Percentiles rank a stretch among this genome's conserved stretches.
phyloP scores from a whole-genome alignment of 345 rosid genomes.

The Lagerstroemia speciosa region DNA sequence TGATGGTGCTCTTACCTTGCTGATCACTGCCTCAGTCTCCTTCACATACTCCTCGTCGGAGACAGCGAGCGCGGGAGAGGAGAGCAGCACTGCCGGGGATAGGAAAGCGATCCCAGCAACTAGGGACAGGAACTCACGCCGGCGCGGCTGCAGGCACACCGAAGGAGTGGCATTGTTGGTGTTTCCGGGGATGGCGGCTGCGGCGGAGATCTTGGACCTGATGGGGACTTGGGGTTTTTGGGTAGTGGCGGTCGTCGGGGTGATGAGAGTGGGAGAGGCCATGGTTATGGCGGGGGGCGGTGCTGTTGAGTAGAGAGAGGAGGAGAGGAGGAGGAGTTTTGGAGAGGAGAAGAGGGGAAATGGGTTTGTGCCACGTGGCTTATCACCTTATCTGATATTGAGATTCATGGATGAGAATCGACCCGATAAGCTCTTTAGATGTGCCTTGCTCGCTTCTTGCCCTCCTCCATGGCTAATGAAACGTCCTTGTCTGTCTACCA shows the following conservation, averaged over 20 bases:
- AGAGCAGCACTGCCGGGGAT: slow-evolving; percentile 13
- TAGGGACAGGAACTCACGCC: slow-evolving; percentile 52
- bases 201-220: slow-evolving; percentile 18
- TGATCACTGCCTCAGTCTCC: slow-evolving; percentile 66
- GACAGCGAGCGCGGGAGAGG: slow-evolving; percentile 39
- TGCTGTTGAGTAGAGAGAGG: background rate
- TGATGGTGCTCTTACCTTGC: slow-evolving; percentile 58
- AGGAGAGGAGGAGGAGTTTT: background rate
- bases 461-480: no score
- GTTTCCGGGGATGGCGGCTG: slow-evolving; percentile 15
- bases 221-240: slow-evolving; percentile 20
- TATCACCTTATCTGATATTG: slow-evolving; percentile 71
- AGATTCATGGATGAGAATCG: slow-evolving; percentile 23
- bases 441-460: background rate
- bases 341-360: slow-evolving; percentile 10
- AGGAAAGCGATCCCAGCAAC: slow-evolving; percentile 17
- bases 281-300: slow-evolving; percentile 22
- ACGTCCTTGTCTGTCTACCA: no score
- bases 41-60: slow-evolving; percentile 72
- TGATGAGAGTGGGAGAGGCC: slow-evolving; percentile 67
- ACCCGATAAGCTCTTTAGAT: slow-evolving; percentile 9
- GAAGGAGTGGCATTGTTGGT: slow-evolving; percentile 7
- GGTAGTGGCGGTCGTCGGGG: slow-evolving; percentile 34
- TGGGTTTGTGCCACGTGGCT: slow-evolving; percentile 66
- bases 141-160: slow-evolving; percentile 16